These are phyloP conservation scores for Daldinia childiae DNA, from an alignment of 495 filamentous ascomycete species.

Conservation along the genomic window DNA sequence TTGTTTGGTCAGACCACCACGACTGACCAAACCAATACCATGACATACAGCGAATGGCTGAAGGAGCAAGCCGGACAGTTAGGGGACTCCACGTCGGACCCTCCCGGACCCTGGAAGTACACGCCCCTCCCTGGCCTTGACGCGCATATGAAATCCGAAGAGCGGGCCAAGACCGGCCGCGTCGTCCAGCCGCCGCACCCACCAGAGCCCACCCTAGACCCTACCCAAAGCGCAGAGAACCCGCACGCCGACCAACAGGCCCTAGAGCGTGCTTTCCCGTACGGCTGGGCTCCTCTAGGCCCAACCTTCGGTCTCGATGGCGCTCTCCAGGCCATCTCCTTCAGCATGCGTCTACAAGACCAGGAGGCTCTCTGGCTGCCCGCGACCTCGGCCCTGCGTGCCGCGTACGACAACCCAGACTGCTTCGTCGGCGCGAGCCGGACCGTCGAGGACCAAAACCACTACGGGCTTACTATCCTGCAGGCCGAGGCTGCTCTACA, in stretches of 20 bases:
- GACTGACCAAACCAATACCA: not conserved
- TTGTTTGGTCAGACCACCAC: too few species aligned
- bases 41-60: not conserved
- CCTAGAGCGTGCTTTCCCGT: not conserved
- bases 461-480: not conserved
- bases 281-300: not conserved
- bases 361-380: not conserved
- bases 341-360: not conserved
- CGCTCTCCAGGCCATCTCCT: not conserved
- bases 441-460: not conserved
- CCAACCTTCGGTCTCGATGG: not conserved
- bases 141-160: not conserved
- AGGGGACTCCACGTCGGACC: not conserved
- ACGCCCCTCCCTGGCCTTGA: not conserved
- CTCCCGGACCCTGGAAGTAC: not conserved
- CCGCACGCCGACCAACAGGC: not conserved
- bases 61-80: not conserved
- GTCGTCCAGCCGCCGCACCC: not conserved
- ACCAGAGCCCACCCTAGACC: not conserved
- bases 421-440: not conserved
- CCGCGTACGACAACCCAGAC: not conserved
- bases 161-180: not conserved
- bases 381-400: not conserved
- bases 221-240: not conserved
- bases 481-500: conserved; percentile 3